Evolutionary conservation across 176 grass and related monocot genomes (phyloP).

Genomic region (Microstegium vimineum): DNA sequence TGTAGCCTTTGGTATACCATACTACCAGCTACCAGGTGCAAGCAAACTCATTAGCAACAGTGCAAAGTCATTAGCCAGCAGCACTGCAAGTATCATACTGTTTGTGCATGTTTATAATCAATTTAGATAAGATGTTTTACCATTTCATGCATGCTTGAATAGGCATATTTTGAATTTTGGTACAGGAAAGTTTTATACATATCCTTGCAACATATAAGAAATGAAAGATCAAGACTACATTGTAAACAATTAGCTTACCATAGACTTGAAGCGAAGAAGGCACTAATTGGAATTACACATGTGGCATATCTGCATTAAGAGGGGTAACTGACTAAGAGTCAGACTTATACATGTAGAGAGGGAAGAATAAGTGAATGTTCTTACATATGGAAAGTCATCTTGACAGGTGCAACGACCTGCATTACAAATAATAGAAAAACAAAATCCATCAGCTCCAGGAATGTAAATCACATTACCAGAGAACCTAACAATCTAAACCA

Average conservation of each 20-base stretch:
- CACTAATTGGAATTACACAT: constrained; percentile 97
- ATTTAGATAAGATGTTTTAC: constrained; percentile 1
- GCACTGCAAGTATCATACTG: constrained; percentile 8
- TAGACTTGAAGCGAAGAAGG: constrained; percentile 96
- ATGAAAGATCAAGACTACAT: constrained; percentile 4
- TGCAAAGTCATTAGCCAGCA: no score
- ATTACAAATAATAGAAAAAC: constrained; percentile 25
- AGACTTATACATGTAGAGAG: constrained; percentile 6
- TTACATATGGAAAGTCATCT: constrained; percentile 99
- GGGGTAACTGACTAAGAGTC: constrained; percentile 17
- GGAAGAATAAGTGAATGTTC: constrained; percentile 32
- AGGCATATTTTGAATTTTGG: constrained; percentile 1
- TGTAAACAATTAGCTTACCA: constrained; percentile 58
- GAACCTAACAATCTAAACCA: neutral
- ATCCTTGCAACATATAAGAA: neutral
- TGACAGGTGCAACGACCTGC: constrained; percentile 96
- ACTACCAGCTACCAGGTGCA: neutral
- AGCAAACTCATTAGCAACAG: no score
- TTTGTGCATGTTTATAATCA: constrained; percentile 9
- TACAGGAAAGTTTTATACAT: constrained; percentile 12
- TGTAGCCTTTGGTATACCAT: neutral
- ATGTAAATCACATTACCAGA: constrained; percentile 10
- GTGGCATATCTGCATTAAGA: constrained; percentile 85
- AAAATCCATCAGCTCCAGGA: constrained; percentile 25
- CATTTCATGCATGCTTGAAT: constrained; percentile 10